Base-by-base conservation (phyloP, 495 filamentous ascomycete species). In the Aspergillus baeticus region DNA sequence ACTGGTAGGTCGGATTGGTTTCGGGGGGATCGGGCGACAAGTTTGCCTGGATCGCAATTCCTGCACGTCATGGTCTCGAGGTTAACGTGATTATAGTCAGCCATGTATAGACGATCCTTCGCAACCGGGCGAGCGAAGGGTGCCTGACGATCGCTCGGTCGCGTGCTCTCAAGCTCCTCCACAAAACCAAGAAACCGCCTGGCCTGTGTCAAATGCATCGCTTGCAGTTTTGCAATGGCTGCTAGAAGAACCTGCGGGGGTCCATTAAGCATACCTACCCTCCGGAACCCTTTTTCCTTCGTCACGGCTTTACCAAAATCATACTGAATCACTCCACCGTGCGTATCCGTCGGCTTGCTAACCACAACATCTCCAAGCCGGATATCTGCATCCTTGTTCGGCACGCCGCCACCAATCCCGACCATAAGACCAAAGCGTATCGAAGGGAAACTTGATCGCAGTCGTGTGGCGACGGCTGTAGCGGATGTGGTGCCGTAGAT, bases 291-390 rank as follows among this genome's bases (percentile, higher is more conserved):
- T 10, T 63, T 63, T 10, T 54, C 60, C 6, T 38, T 35, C 14
- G 61, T 8, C 10, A 21, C 29, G 7, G 63, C 57, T 37, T 77
- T 80, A 7, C 76, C 77, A 49, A 65, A 67, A 38, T 75, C 69
- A 55, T 70, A 75, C 47, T 73, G 70, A 2, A 52, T 10, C 0
- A 68, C 69, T 0, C 69, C 70, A 17, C 66, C 59, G 39, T 52
- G 33, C 0, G 7, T 36, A 5, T 34, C 43, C 8, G 14, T 48
- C 5, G 68, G 65, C 5, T 58, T 51, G 36, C 71, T 71, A 26
- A 74, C 64, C 0, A 74, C 70, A 5, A 76, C 55, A 62, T 74
- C 70, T 10, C 73, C 71, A 1, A 76, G 63, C 7, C 69, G 64
- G 22, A 74, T 67, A 57, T 69, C 64, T 11, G 48, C 31, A 23